Conservation (phyloP, 1,284 basidiomycete genomes). For the Dichomitus squalens region DNA sequence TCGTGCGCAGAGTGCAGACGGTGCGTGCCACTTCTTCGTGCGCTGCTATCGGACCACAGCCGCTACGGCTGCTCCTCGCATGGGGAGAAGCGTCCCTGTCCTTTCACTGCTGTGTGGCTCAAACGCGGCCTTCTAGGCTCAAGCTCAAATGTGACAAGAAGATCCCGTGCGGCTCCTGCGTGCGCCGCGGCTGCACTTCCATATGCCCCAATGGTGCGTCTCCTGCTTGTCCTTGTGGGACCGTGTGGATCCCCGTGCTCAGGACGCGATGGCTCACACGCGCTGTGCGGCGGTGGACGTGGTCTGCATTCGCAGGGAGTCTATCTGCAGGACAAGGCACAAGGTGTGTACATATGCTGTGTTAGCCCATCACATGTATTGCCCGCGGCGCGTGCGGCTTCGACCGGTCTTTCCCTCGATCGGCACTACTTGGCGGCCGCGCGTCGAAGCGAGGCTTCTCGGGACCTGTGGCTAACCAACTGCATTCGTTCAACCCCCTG, state of each 20-base stretch:
- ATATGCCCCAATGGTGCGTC: slow-evolving; percentile 71
- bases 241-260: background rate
- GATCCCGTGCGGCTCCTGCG: slow-evolving; percentile 74
- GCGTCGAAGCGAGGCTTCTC: background rate
- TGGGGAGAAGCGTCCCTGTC: background rate
- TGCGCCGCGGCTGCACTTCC: slow-evolving; percentile 69
- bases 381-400: background rate
- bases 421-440: background rate
- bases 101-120: background rate
- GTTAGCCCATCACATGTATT: background rate
- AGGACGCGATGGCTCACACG: slow-evolving; percentile 49
- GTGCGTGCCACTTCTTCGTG: slow-evolving; percentile 38
- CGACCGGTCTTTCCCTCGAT: background rate
- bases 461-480: background rate
- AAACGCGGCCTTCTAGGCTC: slow-evolving; percentile 43
- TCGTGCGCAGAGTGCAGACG: slow-evolving; percentile 75
- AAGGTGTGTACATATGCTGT: slow-evolving; percentile 23
- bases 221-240: slow-evolving; percentile 2
- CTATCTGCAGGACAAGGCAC: slow-evolving; percentile 36
- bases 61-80: too few relatives aligned
- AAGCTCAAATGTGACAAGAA: slow-evolving; percentile 80
- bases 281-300: slow-evolving; percentile 32
- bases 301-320: slow-evolving; percentile 39
- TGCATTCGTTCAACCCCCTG: background rate
- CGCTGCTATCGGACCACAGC: too few relatives aligned